Evolutionary conservation across 805 yeast species (phyloP).

Genomic region (Hanseniaspora jakobsenii): DNA sequence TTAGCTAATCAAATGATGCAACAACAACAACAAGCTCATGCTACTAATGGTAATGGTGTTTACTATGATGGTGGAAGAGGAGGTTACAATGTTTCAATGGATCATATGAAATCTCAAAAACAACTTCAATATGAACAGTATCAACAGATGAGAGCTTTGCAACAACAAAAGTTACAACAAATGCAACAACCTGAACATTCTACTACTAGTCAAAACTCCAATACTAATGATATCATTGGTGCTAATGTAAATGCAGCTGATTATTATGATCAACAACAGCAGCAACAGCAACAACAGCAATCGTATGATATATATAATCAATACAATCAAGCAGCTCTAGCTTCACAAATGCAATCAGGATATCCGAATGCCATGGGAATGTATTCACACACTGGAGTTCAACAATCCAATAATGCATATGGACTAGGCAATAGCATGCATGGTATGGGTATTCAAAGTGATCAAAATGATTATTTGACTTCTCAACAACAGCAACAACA

Average conservation of each 20-base stretch:
- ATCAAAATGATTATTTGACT: conserved; percentile 22
- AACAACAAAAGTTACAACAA: conserved; percentile 20
- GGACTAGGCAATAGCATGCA: conserved; percentile 17
- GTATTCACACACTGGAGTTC: neutral
- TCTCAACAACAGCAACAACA: conserved; percentile 17
- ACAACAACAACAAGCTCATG: neutral
- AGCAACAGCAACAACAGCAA: conserved; percentile 1
- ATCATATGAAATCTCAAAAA: conserved; percentile 21
- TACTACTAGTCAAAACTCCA: conserved; percentile 16
- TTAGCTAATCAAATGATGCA: no score
- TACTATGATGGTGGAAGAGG: neutral
- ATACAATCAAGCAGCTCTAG: conserved; percentile 13
- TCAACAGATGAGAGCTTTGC: conserved; percentile 17
- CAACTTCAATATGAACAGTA: conserved; percentile 19
- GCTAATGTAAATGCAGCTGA: conserved; percentile 7
- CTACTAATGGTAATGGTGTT: neutral
- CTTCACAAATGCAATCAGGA: conserved; percentile 16
- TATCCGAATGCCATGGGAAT: conserved; percentile 17
- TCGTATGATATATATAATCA: conserved; percentile 1
- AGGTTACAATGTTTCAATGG: conserved; percentile 27
- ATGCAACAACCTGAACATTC: conserved; percentile 19
- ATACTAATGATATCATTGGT: neutral
- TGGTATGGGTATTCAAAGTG: conserved; percentile 19
- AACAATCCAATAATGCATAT: neutral
- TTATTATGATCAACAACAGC: conserved; percentile 13